Evolutionary conservation across 148 eudicot genomes (phyloP), one percentile per base, ranked within the genome.

Genomic region (Cornus suecica): DNA sequence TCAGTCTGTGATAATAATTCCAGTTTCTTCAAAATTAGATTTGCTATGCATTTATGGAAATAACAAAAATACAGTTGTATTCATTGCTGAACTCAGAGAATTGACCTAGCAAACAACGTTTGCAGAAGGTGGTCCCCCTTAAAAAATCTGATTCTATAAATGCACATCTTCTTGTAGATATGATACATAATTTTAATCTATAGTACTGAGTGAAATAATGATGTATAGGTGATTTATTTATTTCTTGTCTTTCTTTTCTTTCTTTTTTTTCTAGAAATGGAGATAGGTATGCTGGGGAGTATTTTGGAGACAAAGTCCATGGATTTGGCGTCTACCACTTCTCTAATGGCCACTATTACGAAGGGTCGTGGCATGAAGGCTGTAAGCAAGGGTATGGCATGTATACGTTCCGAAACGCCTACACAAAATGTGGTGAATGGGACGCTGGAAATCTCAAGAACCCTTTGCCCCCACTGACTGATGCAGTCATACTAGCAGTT

Each of bases 361-460:
- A 94, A 80, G 99, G 99, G 0, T 91, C 96, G 3, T 94, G 99
- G 99, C 99, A 94, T 9, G 97, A 94, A 86, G 97, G 97, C 27
- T 91, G 90, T 13, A 89, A 88, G 66, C 99, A 94, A 84, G 99
- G 99, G 25, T 90, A 79, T 41, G 99, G 99, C 15, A 87, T 87
- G 92, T 94, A 94, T 69, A 89, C 89, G 13, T 94, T 94, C 76
- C 78, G 97, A 37, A 92, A 80, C 65, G 94, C 96, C 15, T 94
- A 90, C 66, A 66, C 88, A 0, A 86, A 85, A 65, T 89, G 86
- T 68, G 99, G 97, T 0, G 97, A 89, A 80, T 94, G 99, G 99
- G 96, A 92, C 52, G 42, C 25, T 41, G 97, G 97, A 26, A 83
- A 86, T 31, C 94, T 92, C 25, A 92, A 83, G 80, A 77, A 63